Base-by-base conservation (phyloP, 768 basidiomycete species). In the Coprinellus aureogranulatus region DNA sequence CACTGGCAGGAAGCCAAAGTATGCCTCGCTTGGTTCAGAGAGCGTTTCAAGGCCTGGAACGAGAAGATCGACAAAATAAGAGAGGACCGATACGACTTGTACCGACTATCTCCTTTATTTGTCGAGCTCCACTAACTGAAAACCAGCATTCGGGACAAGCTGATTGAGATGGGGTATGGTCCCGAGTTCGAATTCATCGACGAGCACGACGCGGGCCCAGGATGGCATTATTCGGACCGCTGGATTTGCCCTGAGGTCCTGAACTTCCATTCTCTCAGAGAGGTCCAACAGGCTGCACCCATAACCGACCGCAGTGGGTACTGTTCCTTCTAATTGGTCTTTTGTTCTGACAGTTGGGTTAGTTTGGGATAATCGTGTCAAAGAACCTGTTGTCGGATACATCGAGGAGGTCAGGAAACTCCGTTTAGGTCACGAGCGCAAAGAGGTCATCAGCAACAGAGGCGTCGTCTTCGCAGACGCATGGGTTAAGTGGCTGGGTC, bases 331-430 rank as follows among this genome's bases (percentile, higher is more conserved):
- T 10, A 8, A 18, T 16, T 18, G 10, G 6, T 44, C 16, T n/a
- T 22, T 44, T 39, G 10, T 8, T 44, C 41, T 34, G 14, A 34
- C 34, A 34, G 8, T 14, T 34, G 14, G 2, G 53, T 10, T 34
- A 73, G 72, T 53, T 2, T 72, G 70, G 70, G 57, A 63, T 0
- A 70, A 62, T 30, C 53, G 53, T 23, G 70, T 72, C 20, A 63
- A 70, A 53, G 23, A 40, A 28, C 55, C 63, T 4, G 65, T 74
- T 57, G 34, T 68, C 20, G 44, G 55, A 12, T 70, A 73, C 44
- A 72, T 73, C 67, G 52, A 59, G 2, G 30, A 58, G 11, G 64
- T 68, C 6, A 61, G 57, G 39, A 22, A 27, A 9, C 53, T 66
- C 18, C 59, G 65, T 8, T 27, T 56, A 6, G 46, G 60, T 20